Evolutionary conservation across 768 basidiomycete genomes (phyloP), one percentile per base, ranked within the genome.

Genomic region (Steccherinum ochraceum): DNA sequence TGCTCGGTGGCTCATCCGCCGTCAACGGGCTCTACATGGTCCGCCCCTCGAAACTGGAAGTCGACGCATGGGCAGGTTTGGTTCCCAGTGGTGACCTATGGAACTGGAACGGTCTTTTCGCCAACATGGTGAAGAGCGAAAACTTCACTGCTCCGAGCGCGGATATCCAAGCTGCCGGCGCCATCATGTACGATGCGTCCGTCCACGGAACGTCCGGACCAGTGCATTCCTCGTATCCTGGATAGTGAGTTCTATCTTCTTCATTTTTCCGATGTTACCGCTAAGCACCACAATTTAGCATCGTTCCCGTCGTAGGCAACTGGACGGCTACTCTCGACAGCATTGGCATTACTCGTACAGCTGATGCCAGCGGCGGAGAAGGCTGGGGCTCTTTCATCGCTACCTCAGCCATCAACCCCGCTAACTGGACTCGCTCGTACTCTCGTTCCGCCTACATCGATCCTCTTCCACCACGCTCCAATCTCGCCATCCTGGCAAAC

Each of bases 21-120:
- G 71, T 86, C 48, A 89, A 89, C 63, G 84, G 81, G 45, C 73
- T 86, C 72, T 86, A 83, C 67, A 68, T 77, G 55, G 73, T 83
- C 45, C 74, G 80, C 10, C 80, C 81, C 5, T 72, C 76, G 21
- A 57, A 65, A 48, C 51, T 68, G 45, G 79, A 80, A 57, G 56
- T 79, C 51, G 70, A 80, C 54, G 64, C 72, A 2, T 79, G 75
- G 75, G 62, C 69, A 2, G 53, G 61, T 11, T 59, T 81, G 44
- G 71, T 78, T 60, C 63, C 69, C 51, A 56, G 69, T 24, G 63
- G 61, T 30, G 64, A 61, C 40, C 52, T 55, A 21, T 80, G 79
- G 79, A 67, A 61, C 27, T 79, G 77, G 75, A 71, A 76, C 49
- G 64, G 57, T 30, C 64, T 80, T 52, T 73, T 71, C 58, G 58